Evolutionary conservation across 225 moss, liverwort and hornwort species (phyloP).

Genomic region (Pseudoscleropodium purum): DNA sequence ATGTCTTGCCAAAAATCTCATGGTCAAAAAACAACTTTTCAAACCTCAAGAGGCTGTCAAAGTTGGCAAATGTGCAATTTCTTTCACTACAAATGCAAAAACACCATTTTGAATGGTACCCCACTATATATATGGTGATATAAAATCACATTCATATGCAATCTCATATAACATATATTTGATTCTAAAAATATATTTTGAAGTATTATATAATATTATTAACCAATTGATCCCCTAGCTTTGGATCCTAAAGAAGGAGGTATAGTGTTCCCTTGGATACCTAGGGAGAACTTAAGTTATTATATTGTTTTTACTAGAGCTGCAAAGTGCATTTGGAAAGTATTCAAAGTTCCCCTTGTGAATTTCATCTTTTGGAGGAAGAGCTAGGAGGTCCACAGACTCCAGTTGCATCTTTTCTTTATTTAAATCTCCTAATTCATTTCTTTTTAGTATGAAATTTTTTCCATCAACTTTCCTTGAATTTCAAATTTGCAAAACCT

Average conservation of each 20-base stretch:
- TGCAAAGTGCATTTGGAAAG: fast-evolving
- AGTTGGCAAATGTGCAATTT: too few relatives aligned
- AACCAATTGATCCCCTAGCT: not conserved
- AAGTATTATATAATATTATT: not conserved
- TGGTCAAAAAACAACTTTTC: too few relatives aligned
- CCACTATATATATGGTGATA: too few relatives aligned
- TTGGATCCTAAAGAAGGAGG: not conserved
- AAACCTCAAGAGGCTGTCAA: too few relatives aligned
- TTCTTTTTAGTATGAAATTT: not conserved
- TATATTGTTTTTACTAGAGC: fast-evolving
- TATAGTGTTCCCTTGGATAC: fast-evolving
- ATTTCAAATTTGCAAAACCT: not conserved
- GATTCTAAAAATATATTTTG: not conserved
- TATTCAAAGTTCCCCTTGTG: fast-evolving
- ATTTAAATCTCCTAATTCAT: not conserved
- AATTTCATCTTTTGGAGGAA: not conserved
- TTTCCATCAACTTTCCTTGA: fast-evolving
- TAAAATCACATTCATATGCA: not conserved
- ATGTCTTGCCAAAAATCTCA: too few relatives aligned
- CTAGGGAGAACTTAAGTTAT: not conserved
- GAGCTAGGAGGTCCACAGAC: fast-evolving
- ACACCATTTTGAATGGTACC: too few relatives aligned
- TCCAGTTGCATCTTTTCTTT: fast-evolving
- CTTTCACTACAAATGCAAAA: too few relatives aligned
- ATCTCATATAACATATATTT: not conserved